Percentiles rank a stretch among this genome's conserved stretches.
These are phyloP conservation scores for Chlorella sorokiniana DNA, from an alignment of 139 green algal genomes.

Conservation along the genomic window DNA sequence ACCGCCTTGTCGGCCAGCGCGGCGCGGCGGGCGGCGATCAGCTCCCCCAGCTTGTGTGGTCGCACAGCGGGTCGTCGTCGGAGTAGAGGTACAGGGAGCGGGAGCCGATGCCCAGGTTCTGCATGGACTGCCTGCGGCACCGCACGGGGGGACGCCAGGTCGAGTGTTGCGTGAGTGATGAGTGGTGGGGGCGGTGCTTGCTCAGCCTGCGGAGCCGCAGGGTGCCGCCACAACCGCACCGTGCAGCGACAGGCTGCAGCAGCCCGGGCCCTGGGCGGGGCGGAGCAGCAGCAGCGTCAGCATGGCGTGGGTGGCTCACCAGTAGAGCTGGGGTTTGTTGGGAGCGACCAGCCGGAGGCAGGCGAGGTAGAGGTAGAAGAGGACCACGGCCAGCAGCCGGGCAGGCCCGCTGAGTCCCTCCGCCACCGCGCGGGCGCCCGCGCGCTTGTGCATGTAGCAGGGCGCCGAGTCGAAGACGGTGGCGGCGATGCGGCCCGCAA, in stretches of 20 bases:
- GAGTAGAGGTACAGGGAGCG: conserved; percentile 35
- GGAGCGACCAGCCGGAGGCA: not conserved
- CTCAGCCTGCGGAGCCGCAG: no score
- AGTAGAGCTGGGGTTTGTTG: not conserved
- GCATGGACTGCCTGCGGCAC: conserved; percentile 31
- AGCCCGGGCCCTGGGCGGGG: not conserved
- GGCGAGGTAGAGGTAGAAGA: not conserved
- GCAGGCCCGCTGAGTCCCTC: not conserved
- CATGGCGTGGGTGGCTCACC: not conserved
- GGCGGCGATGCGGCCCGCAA: not conserved
- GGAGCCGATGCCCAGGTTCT: conserved; percentile 21
- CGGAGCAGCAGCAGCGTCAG: not conserved
- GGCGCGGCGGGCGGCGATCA: conserved; percentile 18
- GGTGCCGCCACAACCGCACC: not conserved
- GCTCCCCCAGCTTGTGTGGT: conserved; percentile 31
- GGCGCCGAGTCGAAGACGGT: conserved; percentile 2
- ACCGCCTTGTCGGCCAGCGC: not conserved
- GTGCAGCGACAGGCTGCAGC: not conserved
- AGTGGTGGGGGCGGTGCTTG: no score
- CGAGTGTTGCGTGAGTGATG: no score
- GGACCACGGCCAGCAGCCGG: not conserved
- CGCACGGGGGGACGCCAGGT: not conserved
- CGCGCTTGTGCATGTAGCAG: conserved; percentile 11
- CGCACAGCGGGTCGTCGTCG: conserved; percentile 41
- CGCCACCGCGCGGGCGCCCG: conserved; percentile 1